Evolutionary conservation across 208 protist species (phyloP).

Genomic region (Hexamita inflata): DNA sequence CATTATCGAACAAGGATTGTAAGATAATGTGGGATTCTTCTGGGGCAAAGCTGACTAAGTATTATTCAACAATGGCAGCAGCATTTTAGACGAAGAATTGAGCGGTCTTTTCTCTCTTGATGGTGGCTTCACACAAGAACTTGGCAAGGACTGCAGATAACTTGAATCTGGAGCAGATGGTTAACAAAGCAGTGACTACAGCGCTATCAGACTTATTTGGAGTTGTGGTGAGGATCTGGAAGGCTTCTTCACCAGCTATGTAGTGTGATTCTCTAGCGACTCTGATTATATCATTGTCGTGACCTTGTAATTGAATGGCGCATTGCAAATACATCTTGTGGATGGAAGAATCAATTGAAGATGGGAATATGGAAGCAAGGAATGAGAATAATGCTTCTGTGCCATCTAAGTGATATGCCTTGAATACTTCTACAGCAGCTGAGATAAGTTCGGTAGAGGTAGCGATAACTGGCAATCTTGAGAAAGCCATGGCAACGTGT

Average conservation of each 20-base stretch:
- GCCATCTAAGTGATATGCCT: not conserved
- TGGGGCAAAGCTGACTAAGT: constrained; percentile 73
- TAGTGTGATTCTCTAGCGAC: not conserved
- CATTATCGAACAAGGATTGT: constrained; percentile 87
- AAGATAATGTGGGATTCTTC: constrained; percentile 86
- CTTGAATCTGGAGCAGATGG: constrained; percentile 9
- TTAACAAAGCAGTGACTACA: not conserved
- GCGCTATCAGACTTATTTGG: not conserved
- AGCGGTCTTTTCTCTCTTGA: not conserved
- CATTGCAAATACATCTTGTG: not conserved
- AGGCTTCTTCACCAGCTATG: not conserved
- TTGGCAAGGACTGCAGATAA: not conserved
- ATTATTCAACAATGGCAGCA: constrained; percentile 71
- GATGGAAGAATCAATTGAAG: not conserved
- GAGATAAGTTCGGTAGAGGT: not conserved
- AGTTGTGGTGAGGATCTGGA: not conserved
- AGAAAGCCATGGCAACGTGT: constrained; percentile 15
- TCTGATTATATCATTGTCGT: not conserved
- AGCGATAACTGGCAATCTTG: not conserved
- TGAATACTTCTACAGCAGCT: constrained; percentile 10
- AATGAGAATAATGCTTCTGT: not conserved
- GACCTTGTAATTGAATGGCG: not conserved
- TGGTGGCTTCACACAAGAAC: not conserved
- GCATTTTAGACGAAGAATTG: not conserved
- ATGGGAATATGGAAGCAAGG: not conserved